phyloP scores from a whole-genome alignment of 352 stramenopile species.

The Phytophthora podocarpi region DNA sequence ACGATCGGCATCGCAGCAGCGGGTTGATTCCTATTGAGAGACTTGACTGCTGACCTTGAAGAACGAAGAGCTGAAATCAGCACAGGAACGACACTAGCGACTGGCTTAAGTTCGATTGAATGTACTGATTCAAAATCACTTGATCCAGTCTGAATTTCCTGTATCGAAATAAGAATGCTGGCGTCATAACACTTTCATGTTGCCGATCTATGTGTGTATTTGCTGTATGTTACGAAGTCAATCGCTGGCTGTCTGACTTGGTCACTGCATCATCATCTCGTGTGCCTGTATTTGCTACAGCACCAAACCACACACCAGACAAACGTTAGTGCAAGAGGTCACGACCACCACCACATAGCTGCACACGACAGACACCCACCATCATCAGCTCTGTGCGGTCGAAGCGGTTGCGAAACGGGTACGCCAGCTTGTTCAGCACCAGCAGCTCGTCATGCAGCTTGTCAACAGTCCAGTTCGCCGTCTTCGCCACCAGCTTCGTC shows the following conservation, averaged over 20 bases:
- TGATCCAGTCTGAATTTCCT: too few species aligned
- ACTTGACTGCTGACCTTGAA: too few species aligned
- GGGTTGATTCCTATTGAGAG: too few species aligned
- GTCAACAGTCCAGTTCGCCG: constrained; percentile 69
- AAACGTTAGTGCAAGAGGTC: constrained; percentile 13
- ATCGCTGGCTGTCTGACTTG: neutral
- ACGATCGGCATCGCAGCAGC: constrained; percentile 69
- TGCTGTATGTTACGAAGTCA: too few species aligned
- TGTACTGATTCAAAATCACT: neutral
- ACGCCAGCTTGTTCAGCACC: constrained; percentile 72
- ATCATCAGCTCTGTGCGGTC: constrained; percentile 74
- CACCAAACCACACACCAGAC: neutral
- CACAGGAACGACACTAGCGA: too few species aligned
- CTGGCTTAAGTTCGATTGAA: neutral
- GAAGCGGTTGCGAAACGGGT: constrained; percentile 61
- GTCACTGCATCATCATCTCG: constrained; percentile 27
- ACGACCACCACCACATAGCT: too few species aligned
- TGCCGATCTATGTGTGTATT: too few species aligned
- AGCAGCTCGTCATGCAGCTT: constrained; percentile 75
- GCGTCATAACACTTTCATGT: too few species aligned
- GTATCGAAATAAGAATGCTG: too few species aligned
- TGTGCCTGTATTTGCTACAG: constrained; percentile 35
- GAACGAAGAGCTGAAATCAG: too few species aligned
- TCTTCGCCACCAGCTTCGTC: constrained; percentile 61
- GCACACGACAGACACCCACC: too few species aligned